A percentile compares a stretch with the other conserved stretches of the same genome.
phyloP scores from a whole-genome alignment of 495 filamentous ascomycete genomes.

The Penicillium pulvis region DNA sequence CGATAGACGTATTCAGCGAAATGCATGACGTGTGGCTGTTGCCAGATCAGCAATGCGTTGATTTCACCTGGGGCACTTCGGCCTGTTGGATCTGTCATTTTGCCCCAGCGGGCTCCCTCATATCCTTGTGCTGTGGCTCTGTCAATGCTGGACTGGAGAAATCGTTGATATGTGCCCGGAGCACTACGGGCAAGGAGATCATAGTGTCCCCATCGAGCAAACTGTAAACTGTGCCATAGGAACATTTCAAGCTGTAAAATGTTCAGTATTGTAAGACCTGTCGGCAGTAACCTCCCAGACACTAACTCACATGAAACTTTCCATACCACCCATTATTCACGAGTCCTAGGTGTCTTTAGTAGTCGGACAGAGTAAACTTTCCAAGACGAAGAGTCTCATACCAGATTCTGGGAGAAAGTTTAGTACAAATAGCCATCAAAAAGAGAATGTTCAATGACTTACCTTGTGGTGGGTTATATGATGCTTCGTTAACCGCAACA shows the following conservation, averaged over 20 bases:
- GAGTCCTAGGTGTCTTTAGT: slow-evolving; percentile 6
- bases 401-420: not conserved
- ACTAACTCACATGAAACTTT: slow-evolving; percentile 20
- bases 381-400: not conserved
- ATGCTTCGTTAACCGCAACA: slow-evolving; percentile 12
- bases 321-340: slow-evolving; percentile 27
- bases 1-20: slow-evolving; percentile 21
- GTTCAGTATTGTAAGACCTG: too few species aligned
- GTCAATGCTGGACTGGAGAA: slow-evolving; percentile 45
- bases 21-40: slow-evolving; percentile 23
- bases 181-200: slow-evolving; percentile 46
- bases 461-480: slow-evolving; percentile 23
- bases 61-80: slow-evolving; percentile 51
- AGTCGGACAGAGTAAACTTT: not conserved
- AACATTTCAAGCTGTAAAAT: slow-evolving; percentile 48
- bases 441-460: not conserved
- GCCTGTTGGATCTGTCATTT: slow-evolving; percentile 60
- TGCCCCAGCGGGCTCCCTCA: slow-evolving; percentile 55
- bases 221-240: slow-evolving; percentile 56
- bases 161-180: slow-evolving; percentile 48
- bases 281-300: not conserved
- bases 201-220: slow-evolving; percentile 53
- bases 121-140: slow-evolving; percentile 54
- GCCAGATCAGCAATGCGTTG: slow-evolving; percentile 25
- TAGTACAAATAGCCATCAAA: not conserved